Percentiles rank a stretch among this genome's conserved stretches.
Conservation (phyloP, 495 filamentous ascomycete genomes). For the Annulohypoxylon bovei region DNA sequence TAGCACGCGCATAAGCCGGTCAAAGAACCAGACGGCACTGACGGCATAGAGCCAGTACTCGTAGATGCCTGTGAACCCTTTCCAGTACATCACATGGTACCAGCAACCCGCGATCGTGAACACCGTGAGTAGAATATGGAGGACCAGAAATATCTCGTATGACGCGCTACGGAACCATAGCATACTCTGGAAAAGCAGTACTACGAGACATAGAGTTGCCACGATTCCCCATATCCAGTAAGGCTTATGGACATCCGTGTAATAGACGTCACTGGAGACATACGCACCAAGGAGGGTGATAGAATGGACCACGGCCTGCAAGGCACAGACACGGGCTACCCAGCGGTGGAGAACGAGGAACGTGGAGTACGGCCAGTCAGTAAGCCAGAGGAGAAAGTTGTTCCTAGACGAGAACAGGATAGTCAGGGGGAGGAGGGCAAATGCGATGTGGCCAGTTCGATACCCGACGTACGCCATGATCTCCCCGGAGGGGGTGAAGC, state of each 20-base stretch:
- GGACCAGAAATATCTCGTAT: constrained; percentile 57
- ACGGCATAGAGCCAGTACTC: constrained; percentile 58
- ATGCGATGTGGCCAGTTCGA: constrained; percentile 52
- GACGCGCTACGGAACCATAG: constrained; percentile 43
- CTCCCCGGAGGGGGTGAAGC: constrained; percentile 33
- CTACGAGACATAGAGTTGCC: constrained; percentile 42
- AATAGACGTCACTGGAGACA: constrained; percentile 26
- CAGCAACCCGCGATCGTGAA: constrained; percentile 53
- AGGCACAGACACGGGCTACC: constrained; percentile 52
- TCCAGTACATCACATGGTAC: constrained; percentile 50
- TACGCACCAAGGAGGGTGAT: constrained; percentile 36
- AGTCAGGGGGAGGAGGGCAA: constrained; percentile 47
- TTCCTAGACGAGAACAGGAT: constrained; percentile 55
- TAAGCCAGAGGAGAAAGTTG: constrained; percentile 58
- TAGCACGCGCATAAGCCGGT: constrained; percentile 49
- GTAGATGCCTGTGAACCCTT: constrained; percentile 46
- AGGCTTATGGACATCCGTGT: constrained; percentile 9
- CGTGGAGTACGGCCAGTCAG: constrained; percentile 59
- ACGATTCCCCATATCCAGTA: constrained; percentile 59
- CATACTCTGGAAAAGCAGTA: constrained; percentile 24
- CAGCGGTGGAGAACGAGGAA: constrained; percentile 60
- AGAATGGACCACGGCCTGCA: constrained; percentile 54
- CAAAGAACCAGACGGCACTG: constrained; percentile 57
- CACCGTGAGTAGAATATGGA: constrained; percentile 53
- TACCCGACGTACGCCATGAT: constrained; percentile 52